phyloP scores from a whole-genome alignment of 495 filamentous ascomycete genomes.

The Neurospora intermedia region DNA sequence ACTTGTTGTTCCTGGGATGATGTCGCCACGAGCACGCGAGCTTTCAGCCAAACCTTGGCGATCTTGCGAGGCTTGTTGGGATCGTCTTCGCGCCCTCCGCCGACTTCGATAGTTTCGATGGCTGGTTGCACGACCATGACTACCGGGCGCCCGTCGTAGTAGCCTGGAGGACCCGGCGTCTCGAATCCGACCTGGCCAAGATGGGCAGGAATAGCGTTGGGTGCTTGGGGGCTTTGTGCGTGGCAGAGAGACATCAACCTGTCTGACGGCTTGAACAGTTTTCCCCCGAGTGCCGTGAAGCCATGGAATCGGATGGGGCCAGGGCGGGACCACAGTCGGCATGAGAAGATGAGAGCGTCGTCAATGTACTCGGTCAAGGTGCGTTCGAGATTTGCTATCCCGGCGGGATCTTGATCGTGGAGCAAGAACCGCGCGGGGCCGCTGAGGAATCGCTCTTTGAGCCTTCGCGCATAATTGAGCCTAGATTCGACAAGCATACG shows the following conservation, averaged over 20 bases:
- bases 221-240: too few relatives aligned
- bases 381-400: slow-evolving; percentile 9
- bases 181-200: too few relatives aligned
- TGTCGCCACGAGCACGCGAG: too few relatives aligned
- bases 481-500: slow-evolving; percentile 7
- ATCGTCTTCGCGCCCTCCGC: too few relatives aligned
- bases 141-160: neutral
- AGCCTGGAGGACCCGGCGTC: neutral
- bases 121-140: slow-evolving; percentile 1
- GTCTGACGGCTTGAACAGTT: too few relatives aligned
- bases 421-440: slow-evolving; percentile 8
- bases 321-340: slow-evolving; percentile 4
- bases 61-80: too few relatives aligned
- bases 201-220: too few relatives aligned
- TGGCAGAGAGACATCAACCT: too few relatives aligned
- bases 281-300: neutral
- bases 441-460: slow-evolving; percentile 13
- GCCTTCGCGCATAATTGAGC: slow-evolving; percentile 5
- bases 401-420: slow-evolving; percentile 9
- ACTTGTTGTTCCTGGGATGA: too few relatives aligned
- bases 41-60: too few relatives aligned
- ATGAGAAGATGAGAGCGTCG: slow-evolving; percentile 8
- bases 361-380: slow-evolving; percentile 8
- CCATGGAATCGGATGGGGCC: neutral
- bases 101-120: neutral